Evolutionary conservation across 306 rosid genomes (phyloP).

Genomic region (Citrullus mucosospermus): DNA sequence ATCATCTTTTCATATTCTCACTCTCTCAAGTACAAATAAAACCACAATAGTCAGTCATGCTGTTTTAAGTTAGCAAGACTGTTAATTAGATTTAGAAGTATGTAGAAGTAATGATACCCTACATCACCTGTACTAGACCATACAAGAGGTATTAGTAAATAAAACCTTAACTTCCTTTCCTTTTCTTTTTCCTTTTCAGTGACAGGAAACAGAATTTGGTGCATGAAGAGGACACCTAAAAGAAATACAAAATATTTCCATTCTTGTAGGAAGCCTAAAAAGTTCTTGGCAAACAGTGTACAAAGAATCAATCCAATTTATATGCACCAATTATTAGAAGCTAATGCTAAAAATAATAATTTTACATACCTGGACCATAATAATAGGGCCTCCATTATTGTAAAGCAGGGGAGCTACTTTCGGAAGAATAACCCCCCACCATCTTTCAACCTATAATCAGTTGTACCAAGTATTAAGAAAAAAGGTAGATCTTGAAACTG

Average conservation of each 20-base stretch:
- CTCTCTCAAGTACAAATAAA: background rate
- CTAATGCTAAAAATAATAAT: background rate
- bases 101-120: background rate
- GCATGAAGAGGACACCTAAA: background rate
- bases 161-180: background rate
- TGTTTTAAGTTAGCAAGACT: background rate
- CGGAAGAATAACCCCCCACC: constrained; percentile 86
- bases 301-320: background rate
- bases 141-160: background rate
- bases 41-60: background rate
- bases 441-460: constrained; percentile 58
- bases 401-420: constrained; percentile 63
- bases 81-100: background rate
- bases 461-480: background rate
- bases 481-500: background rate
- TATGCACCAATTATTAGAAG: background rate
- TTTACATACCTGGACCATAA: constrained; percentile 83
- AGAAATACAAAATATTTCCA: background rate
- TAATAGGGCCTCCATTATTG: constrained; percentile 67
- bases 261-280: background rate
- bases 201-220: background rate
- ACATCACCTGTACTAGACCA: background rate
- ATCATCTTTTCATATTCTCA: background rate
- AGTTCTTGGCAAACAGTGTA: background rate
- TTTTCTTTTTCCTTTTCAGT: background rate